Evolutionary conservation across 2,329 filamentous ascomycete genomes (phyloP), one percentile per base, ranked within the genome.

Genomic region (Knufia petricola): DNA sequence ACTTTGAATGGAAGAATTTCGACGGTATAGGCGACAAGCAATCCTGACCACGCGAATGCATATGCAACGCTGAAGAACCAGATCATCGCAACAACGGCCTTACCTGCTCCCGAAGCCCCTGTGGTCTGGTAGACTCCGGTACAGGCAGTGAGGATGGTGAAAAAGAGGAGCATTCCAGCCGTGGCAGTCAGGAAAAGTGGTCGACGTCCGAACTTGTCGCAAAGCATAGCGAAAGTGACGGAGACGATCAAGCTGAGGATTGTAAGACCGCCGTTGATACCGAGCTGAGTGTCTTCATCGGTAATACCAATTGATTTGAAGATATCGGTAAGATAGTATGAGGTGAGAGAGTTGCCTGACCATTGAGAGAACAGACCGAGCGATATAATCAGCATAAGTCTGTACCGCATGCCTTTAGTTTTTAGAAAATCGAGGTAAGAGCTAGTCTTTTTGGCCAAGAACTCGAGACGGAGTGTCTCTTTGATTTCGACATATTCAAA

Each of bases 401-500:
- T 67, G 55, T 73, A 71, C 31, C 75, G 69, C 59, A 79, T 80
- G 32, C 74, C 76, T 20, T 67, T 66, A 21, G 81, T 84, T 56
- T 67, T 69, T 57, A 84, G 57, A 56, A 84, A 81, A 60, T 84
- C 80, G 15, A 76, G 54, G 61, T 82, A 84, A 51, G 67, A 64
- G 40, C 72, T 76, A 10, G 41, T 50, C 46, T 63, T 70, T 50
- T 69, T 65, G 49, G 68, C 67, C 45, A 71, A 63, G 53, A 72
- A 72, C 58, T 84, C 81, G 51, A 79, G 65, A 46, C 68, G 65
- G 49, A 84, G 75, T 10, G 79, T 81, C 59, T 81, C 73, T 58
- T 74, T 75, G 64, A 85, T 85, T 65, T 85, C 80, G 45, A 72
- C 73, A 61, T 73, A 82, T 61, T 85, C 78, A 60, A 80, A 80